Percentiles rank a stretch among this genome's conserved stretches.
Evolutionary conservation across 2,329 filamentous ascomycete species (phyloP).

Genomic region (Microdochium trichocladiopsis): DNA sequence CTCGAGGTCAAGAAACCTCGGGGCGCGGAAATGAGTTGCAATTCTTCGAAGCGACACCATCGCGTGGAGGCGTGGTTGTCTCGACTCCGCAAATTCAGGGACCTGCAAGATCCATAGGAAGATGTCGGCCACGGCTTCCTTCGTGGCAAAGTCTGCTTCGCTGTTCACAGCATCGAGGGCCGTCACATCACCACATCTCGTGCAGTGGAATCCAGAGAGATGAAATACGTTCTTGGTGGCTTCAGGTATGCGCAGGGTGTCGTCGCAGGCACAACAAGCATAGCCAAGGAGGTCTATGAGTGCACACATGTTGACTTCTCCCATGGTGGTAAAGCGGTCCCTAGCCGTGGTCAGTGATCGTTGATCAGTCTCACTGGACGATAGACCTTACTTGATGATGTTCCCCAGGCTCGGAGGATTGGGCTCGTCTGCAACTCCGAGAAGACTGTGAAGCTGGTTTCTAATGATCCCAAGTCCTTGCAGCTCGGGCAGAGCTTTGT

Average conservation of each 20-base stretch:
- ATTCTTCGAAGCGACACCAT: constrained; percentile 67
- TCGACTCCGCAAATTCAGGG: constrained; percentile 41
- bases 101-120: constrained; percentile 39
- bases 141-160: constrained; percentile 14
- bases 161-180: not conserved
- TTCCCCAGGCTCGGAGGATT: constrained; percentile 22
- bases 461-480: constrained; percentile 13
- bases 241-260: constrained; percentile 26
- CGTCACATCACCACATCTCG: constrained; percentile 9
- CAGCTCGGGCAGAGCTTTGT: constrained; percentile 17
- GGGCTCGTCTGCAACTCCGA: constrained; percentile 16
- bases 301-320: constrained; percentile 42
- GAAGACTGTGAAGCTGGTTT: constrained; percentile 15
- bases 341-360: constrained; percentile 24
- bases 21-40: constrained; percentile 56
- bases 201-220: constrained; percentile 10
- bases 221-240: constrained; percentile 1
- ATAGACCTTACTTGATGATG: constrained; percentile 43
- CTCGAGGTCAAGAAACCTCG: constrained; percentile 58
- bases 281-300: constrained; percentile 48
- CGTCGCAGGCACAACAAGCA: constrained; percentile 47
- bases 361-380: no score
- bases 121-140: constrained; percentile 31
- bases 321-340: constrained; percentile 33
- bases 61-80: constrained; percentile 58